Evolutionary conservation across 257 asterid species (phyloP).

Genomic region (Knoxia roxburghii): DNA sequence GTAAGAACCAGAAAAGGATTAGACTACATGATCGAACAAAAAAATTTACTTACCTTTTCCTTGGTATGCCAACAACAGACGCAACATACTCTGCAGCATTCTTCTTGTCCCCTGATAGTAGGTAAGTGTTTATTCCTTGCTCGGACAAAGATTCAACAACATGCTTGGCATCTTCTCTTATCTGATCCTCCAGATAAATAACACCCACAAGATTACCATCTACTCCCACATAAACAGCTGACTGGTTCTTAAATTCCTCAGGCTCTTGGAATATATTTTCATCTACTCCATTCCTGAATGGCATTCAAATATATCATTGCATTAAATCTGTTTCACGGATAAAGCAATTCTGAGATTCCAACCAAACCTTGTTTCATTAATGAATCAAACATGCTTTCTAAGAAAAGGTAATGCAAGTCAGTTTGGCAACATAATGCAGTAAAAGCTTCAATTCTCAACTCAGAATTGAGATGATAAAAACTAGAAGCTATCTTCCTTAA

Average conservation of each 20-base stretch:
- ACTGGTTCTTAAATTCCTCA: conserved; percentile 79
- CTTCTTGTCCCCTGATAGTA: conserved; percentile 95
- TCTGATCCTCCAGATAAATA: conserved; percentile 91
- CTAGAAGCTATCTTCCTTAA: background rate
- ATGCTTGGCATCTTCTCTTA: conserved; percentile 88
- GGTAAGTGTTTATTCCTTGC: conserved; percentile 75
- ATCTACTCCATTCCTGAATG: conserved; percentile 72
- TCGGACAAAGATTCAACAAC: conserved; percentile 71
- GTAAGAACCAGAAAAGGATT: background rate
- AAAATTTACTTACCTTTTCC: conserved; percentile 58
- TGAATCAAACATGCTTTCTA: too few species aligned
- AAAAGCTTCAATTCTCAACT: background rate
- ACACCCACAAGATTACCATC: conserved; percentile 81
- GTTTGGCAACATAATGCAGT: background rate
- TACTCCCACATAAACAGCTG: conserved; percentile 89
- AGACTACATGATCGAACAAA: conserved; percentile 1
- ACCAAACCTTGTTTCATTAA: too few species aligned
- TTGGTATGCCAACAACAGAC: conserved; percentile 90
- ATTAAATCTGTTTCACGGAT: too few species aligned
- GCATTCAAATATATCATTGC: conserved; percentile 2
- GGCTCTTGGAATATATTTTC: conserved; percentile 55
- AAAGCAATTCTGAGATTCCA: background rate
- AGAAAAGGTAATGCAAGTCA: background rate
- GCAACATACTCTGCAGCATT: conserved; percentile 94
- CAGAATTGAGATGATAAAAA: background rate